Evolutionary conservation across 192 early-diverging fungal species (phyloP), one percentile per base, ranked within the genome.

Genomic region (Coemansia sp.): DNA sequence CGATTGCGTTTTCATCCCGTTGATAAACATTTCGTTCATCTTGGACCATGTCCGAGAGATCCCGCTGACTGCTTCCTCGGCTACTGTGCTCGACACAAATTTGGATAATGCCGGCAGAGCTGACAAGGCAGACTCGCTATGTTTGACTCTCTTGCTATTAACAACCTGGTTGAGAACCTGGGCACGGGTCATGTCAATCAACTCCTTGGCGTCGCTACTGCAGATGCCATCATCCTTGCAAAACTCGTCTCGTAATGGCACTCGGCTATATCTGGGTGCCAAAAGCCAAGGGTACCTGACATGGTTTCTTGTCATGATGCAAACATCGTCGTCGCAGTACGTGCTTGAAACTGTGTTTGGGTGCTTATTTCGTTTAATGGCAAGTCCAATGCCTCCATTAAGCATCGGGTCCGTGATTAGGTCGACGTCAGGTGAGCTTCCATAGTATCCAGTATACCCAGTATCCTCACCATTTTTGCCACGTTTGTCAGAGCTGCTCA

Each of bases 381-480:
- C 30, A 6, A 79, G 59, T 1, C 75, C 70, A 28, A 72, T 68
- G 3, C 69, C 75, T 27, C 75, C 75, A 17, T 78, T 78, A 27
- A 40, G 34, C 19, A 14, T 23, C 9, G 65, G 29, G 23, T 78
- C 70, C 0, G 75, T 13, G 15, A 78, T 72, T 11, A 50, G 63
- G 3, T 45, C 37, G 1, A 34, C 61, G 20, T 62, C 48, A 10
- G 17, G 9, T 31, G 65, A 20, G n/a, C 14, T 30, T 4, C 14
- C 41, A 34, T 13, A 15, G 4, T 20, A 3, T 22, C 44, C 44
- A 23, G 44, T 23, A 47, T 47, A 47, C 20, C 44, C 44, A 30
- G 1, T n/a, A n/a, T n/a, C 29, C n/a, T 58, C 56, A 4, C 54
- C 17, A 9, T 38, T 11, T 6, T 36, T 10, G 3, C 11, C 36